phyloP scores from a whole-genome alignment of 352 stramenopile species.

The Globisporangium paddicum region DNA sequence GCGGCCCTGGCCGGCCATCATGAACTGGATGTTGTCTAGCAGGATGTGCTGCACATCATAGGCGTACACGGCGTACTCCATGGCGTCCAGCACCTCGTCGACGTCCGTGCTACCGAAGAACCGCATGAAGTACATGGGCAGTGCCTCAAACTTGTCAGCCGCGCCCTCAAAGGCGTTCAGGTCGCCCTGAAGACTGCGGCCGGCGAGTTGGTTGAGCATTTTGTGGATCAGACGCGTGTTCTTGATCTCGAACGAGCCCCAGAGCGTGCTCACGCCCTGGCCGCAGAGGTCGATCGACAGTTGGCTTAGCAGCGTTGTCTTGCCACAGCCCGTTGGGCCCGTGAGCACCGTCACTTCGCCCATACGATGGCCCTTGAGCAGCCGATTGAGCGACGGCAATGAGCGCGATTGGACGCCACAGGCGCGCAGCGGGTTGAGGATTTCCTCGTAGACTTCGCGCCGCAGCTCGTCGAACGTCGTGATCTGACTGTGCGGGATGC shows the following conservation, averaged over 20 bases:
- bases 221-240: conserved; percentile 97
- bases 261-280: conserved; percentile 96
- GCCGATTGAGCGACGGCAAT: conserved; percentile 92
- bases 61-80: conserved; percentile 98
- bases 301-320: conserved; percentile 93
- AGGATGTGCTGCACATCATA: conserved; percentile 99
- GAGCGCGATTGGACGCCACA: conserved; percentile 90
- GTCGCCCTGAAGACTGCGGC: conserved; percentile 61
- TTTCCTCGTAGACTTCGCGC: conserved; percentile 92
- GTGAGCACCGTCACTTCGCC: conserved; percentile 99
- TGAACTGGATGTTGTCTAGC: conserved; percentile 99
- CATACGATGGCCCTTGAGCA: conserved; percentile 96
- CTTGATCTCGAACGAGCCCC: conserved; percentile 99
- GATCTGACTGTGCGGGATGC: conserved; percentile 92
- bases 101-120: conserved; percentile 97
- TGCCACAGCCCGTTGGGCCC: conserved; percentile 94
- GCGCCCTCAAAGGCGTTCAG: conserved; percentile 74
- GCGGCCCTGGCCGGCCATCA: conserved; percentile 92
- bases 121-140: conserved; percentile 98
- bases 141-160: conserved; percentile 89
- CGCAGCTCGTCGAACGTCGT: conserved; percentile 91
- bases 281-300: conserved; percentile 89
- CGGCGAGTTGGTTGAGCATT: conserved; percentile 95
- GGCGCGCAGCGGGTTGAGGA: conserved; percentile 93
- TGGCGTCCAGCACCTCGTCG: conserved; percentile 96